A percentile compares a stretch with the other conserved stretches of the same genome.
Evolutionary conservation across 495 filamentous ascomycete species (phyloP).

Genomic region (Penicillium psychrofluorescens): DNA sequence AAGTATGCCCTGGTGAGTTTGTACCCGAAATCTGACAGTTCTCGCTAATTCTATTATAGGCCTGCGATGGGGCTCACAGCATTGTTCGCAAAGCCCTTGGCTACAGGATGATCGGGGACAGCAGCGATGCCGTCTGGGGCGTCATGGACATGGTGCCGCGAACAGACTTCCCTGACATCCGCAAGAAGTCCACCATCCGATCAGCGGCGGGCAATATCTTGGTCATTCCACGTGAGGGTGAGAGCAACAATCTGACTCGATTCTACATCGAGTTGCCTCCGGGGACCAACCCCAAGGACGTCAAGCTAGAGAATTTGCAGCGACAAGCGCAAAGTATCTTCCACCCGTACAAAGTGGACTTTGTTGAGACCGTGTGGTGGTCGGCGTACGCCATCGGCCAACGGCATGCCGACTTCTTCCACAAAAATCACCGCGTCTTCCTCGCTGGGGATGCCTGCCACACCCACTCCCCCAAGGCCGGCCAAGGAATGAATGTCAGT

Average conservation of each 20-base stretch:
- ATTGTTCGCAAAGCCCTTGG: conserved; percentile 59
- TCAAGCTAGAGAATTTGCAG: conserved; percentile 48
- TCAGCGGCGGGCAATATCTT: conserved; percentile 54
- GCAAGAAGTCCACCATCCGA: conserved; percentile 59
- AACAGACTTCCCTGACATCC: conserved; percentile 79
- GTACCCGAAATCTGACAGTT: neutral
- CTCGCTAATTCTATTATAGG: conserved; percentile 31
- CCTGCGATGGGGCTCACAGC: conserved; percentile 75
- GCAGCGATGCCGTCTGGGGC: conserved; percentile 68
- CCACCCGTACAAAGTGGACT: conserved; percentile 45
- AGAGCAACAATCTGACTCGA: conserved; percentile 52
- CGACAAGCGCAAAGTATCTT: conserved; percentile 52
- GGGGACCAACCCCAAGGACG: conserved; percentile 34
- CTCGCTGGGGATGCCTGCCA: conserved; percentile 55
- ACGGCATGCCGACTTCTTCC: conserved; percentile 49
- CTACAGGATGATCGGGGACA: conserved; percentile 67
- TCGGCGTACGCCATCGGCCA: conserved; percentile 55
- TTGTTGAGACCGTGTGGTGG: conserved; percentile 48
- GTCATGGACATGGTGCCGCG: conserved; percentile 74
- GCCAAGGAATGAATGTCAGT: conserved; percentile 47
- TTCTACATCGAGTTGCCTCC: conserved; percentile 65
- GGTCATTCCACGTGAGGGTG: conserved; percentile 66
- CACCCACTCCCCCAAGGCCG: conserved; percentile 56
- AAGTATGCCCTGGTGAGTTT: conserved; percentile 61
- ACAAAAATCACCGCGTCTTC: conserved; percentile 45